Percentiles rank a stretch among this genome's conserved stretches.
Conservation (phyloP, 2,329 filamentous ascomycete genomes). For the Penicillium sp. region DNA sequence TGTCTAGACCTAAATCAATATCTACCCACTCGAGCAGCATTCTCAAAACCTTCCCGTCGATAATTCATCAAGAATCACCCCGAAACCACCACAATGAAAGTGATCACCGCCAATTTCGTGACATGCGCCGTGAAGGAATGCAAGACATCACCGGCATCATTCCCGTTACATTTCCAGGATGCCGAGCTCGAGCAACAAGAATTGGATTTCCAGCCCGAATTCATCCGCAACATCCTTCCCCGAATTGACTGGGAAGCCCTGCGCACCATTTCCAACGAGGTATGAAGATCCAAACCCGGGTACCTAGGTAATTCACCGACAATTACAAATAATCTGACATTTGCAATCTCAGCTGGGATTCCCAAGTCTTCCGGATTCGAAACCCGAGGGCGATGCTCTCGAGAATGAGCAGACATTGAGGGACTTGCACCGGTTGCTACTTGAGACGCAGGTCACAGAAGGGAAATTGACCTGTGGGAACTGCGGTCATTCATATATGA, state of each 20-base stretch:
- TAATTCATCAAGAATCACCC: not conserved
- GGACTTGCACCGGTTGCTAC: constrained; percentile 75
- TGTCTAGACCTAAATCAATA: not conserved
- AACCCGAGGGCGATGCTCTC: constrained; percentile 62
- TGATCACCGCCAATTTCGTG: constrained; percentile 93
- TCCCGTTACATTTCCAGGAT: constrained; percentile 88
- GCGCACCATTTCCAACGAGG: constrained; percentile 68
- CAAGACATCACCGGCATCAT: constrained; percentile 75
- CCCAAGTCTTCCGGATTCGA: constrained; percentile 63
- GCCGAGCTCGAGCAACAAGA: constrained; percentile 85
- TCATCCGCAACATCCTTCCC: constrained; percentile 80
- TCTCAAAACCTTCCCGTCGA: not conserved
- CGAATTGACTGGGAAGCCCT: constrained; percentile 86
- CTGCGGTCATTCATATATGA: constrained; percentile 89
- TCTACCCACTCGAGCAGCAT: not conserved
- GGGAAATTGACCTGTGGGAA: constrained; percentile 87
- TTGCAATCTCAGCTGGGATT: constrained; percentile 65
- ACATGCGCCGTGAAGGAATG: constrained; percentile 95
- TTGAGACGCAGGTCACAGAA: constrained; percentile 86
- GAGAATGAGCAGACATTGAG: constrained; percentile 66
- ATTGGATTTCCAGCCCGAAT: constrained; percentile 73
- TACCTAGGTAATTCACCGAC: not conserved
- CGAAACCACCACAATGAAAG: constrained; percentile 64
- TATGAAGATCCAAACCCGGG: constrained; percentile 8
- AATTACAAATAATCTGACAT: not conserved